These are phyloP conservation scores for Sporisorium iseilematis-ciliati DNA, from an alignment of 1,284 basidiomycete genomes.

Conservation along the genomic window DNA sequence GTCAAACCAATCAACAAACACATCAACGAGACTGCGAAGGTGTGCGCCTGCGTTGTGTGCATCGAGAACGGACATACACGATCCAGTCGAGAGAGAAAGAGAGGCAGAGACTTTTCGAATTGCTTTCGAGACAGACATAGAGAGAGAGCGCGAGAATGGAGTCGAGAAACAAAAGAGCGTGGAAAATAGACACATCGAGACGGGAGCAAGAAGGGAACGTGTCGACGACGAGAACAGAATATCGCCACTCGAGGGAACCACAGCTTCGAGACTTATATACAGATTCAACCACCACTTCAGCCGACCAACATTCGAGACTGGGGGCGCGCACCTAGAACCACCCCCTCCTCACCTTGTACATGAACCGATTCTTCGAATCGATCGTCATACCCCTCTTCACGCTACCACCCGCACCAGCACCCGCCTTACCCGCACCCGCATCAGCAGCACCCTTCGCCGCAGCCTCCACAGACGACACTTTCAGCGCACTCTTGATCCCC, in stretches of 20 bases:
- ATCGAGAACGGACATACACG: no score
- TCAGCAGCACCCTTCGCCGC: not conserved
- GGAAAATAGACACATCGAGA: no score
- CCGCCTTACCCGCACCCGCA: not conserved
- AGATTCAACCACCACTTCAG: not conserved
- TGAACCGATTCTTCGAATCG: conserved; percentile 11
- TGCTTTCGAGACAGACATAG: no score
- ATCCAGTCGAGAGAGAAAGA: no score
- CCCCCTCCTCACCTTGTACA: conserved; percentile 16
- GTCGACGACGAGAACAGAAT: not conserved
- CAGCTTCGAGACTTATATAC: conserved; percentile 1
- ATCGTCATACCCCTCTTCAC: conserved; percentile 3
- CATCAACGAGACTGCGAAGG: no score
- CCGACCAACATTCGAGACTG: not conserved
- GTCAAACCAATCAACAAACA: no score
- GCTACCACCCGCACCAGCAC: not conserved
- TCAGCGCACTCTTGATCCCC: conserved; percentile 16
- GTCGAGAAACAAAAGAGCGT: no score
- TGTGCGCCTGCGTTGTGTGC: no score
- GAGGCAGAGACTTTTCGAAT: no score
- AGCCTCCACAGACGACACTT: not conserved
- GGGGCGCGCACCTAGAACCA: conserved; percentile 1
- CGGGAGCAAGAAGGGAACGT: not conserved
- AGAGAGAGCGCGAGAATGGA: no score
- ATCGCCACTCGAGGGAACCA: conserved; percentile 1